These are phyloP conservation scores for Pseudogymnoascus sp. DNA, from an alignment of 2,329 filamentous ascomycete species.

Conservation along the genomic window DNA sequence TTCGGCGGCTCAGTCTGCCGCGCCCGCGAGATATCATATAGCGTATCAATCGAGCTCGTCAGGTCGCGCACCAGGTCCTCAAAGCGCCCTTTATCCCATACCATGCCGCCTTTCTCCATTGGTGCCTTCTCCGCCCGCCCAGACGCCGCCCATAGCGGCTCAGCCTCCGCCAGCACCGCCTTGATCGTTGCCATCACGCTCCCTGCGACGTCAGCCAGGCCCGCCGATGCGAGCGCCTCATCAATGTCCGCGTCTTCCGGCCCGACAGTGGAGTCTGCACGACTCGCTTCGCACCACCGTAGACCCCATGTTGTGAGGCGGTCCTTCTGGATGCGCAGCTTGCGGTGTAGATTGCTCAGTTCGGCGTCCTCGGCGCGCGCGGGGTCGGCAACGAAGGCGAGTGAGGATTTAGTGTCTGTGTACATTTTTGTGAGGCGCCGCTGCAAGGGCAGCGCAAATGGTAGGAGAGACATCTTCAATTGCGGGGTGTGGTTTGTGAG, in stretches of 20 bases:
- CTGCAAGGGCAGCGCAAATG: slow-evolving; percentile 40
- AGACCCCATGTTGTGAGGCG: slow-evolving; percentile 72
- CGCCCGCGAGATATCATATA: slow-evolving; percentile 69
- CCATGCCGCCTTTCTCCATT: slow-evolving; percentile 51
- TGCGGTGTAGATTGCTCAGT: slow-evolving; percentile 64
- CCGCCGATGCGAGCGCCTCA: slow-evolving; percentile 63
- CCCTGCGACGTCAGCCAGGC: slow-evolving; percentile 67
- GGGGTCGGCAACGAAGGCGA: slow-evolving; percentile 62
- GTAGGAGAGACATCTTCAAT: not conserved
- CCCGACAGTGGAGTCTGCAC: slow-evolving; percentile 46
- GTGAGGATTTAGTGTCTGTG: slow-evolving; percentile 73
- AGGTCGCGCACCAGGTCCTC: slow-evolving; percentile 68
- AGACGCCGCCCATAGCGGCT: slow-evolving; percentile 61
- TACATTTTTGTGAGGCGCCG: slow-evolving; percentile 65
- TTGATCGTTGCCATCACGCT: slow-evolving; percentile 77
- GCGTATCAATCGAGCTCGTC: slow-evolving; percentile 69
- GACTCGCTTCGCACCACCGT: slow-evolving; percentile 68
- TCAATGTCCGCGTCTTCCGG: slow-evolving; percentile 49
- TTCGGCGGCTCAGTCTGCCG: slow-evolving; percentile 31
- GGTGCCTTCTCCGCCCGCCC: slow-evolving; percentile 37
- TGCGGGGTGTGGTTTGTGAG: not conserved
- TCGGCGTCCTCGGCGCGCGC: slow-evolving; percentile 60
- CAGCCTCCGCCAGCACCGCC: slow-evolving; percentile 69
- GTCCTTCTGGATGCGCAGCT: slow-evolving; percentile 74
- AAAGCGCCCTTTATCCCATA: slow-evolving; percentile 66